A percentile compares a stretch with the other conserved stretches of the same genome.
Conservation (phyloP, 768 basidiomycete genomes). For the Mycena capillaripes region DNA sequence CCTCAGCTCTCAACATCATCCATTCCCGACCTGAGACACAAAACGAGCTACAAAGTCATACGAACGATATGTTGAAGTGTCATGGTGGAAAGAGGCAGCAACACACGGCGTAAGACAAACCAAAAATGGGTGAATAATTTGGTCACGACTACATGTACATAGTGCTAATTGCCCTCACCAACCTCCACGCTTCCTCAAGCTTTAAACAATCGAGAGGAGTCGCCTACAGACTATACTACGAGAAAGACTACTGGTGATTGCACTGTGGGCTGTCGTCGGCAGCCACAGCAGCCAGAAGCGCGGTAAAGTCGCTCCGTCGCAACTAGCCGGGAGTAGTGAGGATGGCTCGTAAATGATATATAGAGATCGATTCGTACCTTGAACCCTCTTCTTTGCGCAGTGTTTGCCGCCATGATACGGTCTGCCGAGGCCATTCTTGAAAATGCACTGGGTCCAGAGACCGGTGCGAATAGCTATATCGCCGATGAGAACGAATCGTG, state of each 20-base stretch:
- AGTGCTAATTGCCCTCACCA: neutral
- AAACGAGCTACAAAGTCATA: constrained; percentile 26
- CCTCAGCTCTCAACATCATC: constrained; percentile 27
- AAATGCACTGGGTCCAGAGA: constrained; percentile 59
- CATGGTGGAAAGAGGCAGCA: constrained; percentile 16
- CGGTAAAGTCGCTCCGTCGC: constrained; percentile 41
- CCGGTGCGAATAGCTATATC: constrained; percentile 76
- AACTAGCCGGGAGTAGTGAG: constrained; percentile 36
- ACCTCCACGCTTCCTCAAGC: neutral
- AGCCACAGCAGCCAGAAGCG: constrained; percentile 41
- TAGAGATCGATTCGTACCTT: constrained; percentile 31
- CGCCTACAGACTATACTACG: neutral
- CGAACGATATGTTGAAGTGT: constrained; percentile 14
- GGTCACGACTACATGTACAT: constrained; percentile 3
- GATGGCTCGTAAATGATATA: constrained; percentile 38
- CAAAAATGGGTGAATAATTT: constrained; percentile 13
- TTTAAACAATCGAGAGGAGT: neutral
- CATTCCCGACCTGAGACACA: constrained; percentile 11
- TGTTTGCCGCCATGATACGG: constrained; percentile 71
- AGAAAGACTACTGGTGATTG: constrained; percentile 35
- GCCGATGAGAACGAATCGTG: neutral
- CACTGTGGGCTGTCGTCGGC: constrained; percentile 35
- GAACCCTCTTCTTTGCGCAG: constrained; percentile 45
- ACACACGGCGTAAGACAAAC: neutral
- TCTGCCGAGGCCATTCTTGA: constrained; percentile 68